Base-by-base conservation (phyloP, 148 eudicot genomes). In the Persicaria maculosa region DNA sequence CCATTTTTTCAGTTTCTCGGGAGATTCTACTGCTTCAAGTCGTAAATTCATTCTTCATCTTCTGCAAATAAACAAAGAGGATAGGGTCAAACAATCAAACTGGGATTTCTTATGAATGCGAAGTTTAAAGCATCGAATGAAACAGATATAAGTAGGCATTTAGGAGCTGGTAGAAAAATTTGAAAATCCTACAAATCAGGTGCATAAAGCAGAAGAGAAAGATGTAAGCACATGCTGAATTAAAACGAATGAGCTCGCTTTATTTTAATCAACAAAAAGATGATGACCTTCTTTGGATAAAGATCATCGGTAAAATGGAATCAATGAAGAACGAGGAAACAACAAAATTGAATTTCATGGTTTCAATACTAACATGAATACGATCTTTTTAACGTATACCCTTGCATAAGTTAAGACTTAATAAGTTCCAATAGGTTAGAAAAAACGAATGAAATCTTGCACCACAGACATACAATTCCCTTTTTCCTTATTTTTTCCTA, bases 1-100 rank as follows among this genome's bases (percentile, higher is more conserved):
- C 50, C 73, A 71, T 71, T 45, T 71, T 71, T 71, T 17, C 22
- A 45, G 43, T 44, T 48, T 71, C 53, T 71, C 36, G 9, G 54
- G 7, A 46, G 15, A 20, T 40, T 65, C 45, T 7, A 20, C 7
- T 15, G 46, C 70, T 65, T 65, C 47, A 65, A 40, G 70, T 40
- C 40, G 15, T 11, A 10, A 31, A 40, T 14, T 5, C 19, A 14
- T 65, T 65, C 70, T 65, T 40, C 47, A 36, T 36, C 70, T 36
- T 40, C 70, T 65, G 70, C 45, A 65, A 3, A 40, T 65, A 65
- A 65, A 65, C 45, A 65, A 6, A 36, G 6, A 65, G 5, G 7
- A 65, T 36, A 65, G 47, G 46, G 70, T 65, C 46, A 40, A 25
- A 40, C 15, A 43, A 59, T 59, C 67, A 65, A 40, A 31, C 6